These are phyloP conservation scores for Dryadomyces quercivorus DNA, from an alignment of 2,329 filamentous ascomycete species.

Conservation along the genomic window DNA sequence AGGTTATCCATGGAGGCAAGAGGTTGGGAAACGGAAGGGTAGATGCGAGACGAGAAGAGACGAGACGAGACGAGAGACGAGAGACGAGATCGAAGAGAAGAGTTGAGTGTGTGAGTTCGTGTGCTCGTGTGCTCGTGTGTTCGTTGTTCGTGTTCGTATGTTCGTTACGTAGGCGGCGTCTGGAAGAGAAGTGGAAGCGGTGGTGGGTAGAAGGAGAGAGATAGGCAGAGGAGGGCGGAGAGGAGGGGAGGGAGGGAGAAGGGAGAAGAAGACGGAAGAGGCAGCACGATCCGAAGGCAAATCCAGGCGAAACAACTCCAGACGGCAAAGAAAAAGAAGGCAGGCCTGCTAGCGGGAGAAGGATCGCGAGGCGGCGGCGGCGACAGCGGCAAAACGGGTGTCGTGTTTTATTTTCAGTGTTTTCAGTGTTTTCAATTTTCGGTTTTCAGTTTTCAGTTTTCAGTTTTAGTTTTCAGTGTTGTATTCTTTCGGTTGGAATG, in stretches of 20 bases:
- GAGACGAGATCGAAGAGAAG: neutral
- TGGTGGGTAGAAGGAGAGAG: neutral
- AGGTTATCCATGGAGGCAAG: slow-evolving; percentile 46
- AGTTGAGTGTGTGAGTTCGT: too few species aligned
- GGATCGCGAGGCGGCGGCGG: neutral
- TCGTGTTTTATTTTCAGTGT: too few species aligned
- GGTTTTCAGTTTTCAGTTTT: too few species aligned
- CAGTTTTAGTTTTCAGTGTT: too few species aligned
- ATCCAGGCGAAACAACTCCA: neutral
- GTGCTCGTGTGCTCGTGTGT: too few species aligned
- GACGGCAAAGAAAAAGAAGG: neutral
- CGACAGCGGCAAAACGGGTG: neutral
- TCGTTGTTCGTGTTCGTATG: too few species aligned
- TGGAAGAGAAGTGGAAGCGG: slow-evolving; percentile 14
- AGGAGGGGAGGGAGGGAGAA: neutral
- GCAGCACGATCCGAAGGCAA: neutral
- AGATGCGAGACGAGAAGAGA: neutral
- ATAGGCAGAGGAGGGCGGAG: neutral
- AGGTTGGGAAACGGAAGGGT: neutral
- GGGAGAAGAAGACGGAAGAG: neutral
- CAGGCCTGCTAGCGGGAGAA: neutral
- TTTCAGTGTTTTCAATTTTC: too few species aligned
- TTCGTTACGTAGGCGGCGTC: too few species aligned
- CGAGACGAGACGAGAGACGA: neutral
- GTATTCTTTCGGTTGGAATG: neutral